phyloP scores from a whole-genome alignment of 2,329 filamentous ascomycete species.

The Hymenoscyphus occultus region DNA sequence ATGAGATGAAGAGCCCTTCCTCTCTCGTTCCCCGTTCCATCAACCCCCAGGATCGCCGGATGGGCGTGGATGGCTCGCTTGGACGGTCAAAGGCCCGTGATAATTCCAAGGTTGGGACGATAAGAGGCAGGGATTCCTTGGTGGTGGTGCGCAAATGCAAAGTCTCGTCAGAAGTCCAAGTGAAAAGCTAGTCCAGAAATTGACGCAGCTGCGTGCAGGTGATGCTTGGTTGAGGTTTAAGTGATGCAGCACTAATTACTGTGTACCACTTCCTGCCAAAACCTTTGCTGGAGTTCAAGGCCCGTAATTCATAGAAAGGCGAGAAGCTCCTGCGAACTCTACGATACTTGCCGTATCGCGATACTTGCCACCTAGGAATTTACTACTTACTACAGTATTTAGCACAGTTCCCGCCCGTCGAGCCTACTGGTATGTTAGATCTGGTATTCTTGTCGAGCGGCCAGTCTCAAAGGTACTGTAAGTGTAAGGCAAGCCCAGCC shows the following conservation, averaged over 20 bases:
- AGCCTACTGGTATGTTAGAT: background rate
- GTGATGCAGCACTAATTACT: background rate
- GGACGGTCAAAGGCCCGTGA: slow-evolving; percentile 32
- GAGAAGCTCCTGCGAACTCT: background rate
- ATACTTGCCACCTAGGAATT: background rate
- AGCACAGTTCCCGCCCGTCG: background rate
- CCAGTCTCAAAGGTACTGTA: background rate
- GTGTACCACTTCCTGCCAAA: background rate
- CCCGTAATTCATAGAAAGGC: background rate
- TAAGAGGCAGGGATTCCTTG: slow-evolving; percentile 29
- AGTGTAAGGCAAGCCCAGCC: slow-evolving; percentile 14
- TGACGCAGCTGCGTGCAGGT: slow-evolving; percentile 12
- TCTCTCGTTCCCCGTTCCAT: slow-evolving; percentile 8
- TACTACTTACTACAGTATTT: background rate
- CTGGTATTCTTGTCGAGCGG: background rate
- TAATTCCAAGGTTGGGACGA: slow-evolving; percentile 31
- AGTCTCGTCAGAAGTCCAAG: slow-evolving; percentile 21
- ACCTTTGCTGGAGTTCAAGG: background rate
- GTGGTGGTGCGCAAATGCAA: slow-evolving; percentile 21
- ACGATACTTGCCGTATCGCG: background rate
- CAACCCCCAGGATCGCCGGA: slow-evolving; percentile 30
- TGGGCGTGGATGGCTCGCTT: slow-evolving; percentile 33
- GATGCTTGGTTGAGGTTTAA: slow-evolving; percentile 4
- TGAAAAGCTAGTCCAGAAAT: slow-evolving; percentile 7
- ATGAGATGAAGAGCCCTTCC: slow-evolving; percentile 1